phyloP scores from a whole-genome alignment of 108 stramenopile species.

The Discostella pseudostelligera region DNA sequence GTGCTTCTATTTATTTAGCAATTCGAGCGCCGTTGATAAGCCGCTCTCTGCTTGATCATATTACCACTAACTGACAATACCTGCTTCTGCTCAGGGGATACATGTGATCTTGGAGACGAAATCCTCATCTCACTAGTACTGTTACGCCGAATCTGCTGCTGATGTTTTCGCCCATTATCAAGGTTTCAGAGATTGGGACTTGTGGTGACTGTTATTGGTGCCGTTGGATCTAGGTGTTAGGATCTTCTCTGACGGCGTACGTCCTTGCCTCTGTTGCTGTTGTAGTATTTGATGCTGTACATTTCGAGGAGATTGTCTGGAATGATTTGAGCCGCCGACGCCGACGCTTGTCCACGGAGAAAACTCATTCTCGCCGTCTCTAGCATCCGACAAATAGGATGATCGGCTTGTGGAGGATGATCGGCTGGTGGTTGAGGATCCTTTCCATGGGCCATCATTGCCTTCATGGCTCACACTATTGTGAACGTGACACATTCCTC shows the following conservation, averaged over 20 bases:
- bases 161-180: too few relatives aligned
- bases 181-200: not conserved
- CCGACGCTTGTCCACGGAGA: slow-evolving; percentile 23
- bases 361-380: slow-evolving; percentile 41
- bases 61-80: too few relatives aligned
- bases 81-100: too few relatives aligned
- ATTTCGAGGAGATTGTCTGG: not conserved
- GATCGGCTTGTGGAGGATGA: slow-evolving; percentile 4
- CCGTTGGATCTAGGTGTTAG: not conserved
- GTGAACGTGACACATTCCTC: slow-evolving; percentile 3
- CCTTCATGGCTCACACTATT: slow-evolving; percentile 6
- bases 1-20: too few relatives aligned
- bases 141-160: too few relatives aligned
- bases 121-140: too few relatives aligned
- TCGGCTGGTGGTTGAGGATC: slow-evolving; percentile 1
- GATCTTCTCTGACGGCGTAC: not conserved
- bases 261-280: not conserved
- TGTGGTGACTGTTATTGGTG: not conserved
- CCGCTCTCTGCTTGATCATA: too few relatives aligned
- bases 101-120: too few relatives aligned
- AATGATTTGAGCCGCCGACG: not conserved
- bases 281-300: not conserved
- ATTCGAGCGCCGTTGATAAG: too few relatives aligned
- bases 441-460: not conserved
- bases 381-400: slow-evolving; percentile 19